These are phyloP conservation scores for Phytophthora pseudosyringae DNA, from an alignment of 352 stramenopile species.

Conservation along the genomic window DNA sequence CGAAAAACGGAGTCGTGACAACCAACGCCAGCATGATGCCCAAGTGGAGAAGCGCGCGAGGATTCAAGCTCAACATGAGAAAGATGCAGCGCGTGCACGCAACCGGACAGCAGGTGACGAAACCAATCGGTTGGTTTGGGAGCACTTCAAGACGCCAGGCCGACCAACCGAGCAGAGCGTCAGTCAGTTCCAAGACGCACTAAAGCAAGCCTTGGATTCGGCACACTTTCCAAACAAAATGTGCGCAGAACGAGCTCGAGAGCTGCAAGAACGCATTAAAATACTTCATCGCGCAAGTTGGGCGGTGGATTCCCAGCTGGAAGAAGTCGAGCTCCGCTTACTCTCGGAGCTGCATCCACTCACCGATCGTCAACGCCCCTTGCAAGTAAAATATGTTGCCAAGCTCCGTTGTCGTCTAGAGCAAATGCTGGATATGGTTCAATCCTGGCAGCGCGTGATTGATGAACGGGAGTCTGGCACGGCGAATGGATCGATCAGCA, in stretches of 20 bases:
- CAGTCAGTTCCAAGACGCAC: constrained; percentile 10
- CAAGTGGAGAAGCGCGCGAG: constrained; percentile 22
- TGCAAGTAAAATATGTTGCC: constrained; percentile 49
- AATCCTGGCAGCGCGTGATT: constrained; percentile 41
- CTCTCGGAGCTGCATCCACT: constrained; percentile 35
- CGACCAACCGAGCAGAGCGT: constrained; percentile 21
- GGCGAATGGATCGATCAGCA: constrained; percentile 7
- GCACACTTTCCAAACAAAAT: constrained; percentile 27
- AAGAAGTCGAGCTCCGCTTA: constrained; percentile 44
- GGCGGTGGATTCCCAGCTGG: constrained; percentile 37
- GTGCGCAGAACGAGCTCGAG: constrained; percentile 27
- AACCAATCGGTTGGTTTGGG: constrained; percentile 26
- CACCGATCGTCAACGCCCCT: constrained; percentile 14
- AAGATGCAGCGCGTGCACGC: constrained; percentile 17
- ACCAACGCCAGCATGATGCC: constrained; percentile 17
- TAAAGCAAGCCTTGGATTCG: constrained; percentile 20
- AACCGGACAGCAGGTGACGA: background rate
- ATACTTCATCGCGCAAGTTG: constrained; percentile 20
- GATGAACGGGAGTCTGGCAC: constrained; percentile 19
- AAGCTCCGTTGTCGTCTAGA: constrained; percentile 40
- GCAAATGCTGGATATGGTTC: constrained; percentile 23
- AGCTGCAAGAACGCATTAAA: constrained; percentile 39
- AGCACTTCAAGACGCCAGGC: constrained; percentile 23
- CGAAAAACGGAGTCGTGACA: constrained; percentile 23
- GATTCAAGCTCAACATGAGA: constrained; percentile 17